phyloP scores from a whole-genome alignment of 768 basidiomycete species.

The Psilocybe tampanensis region DNA sequence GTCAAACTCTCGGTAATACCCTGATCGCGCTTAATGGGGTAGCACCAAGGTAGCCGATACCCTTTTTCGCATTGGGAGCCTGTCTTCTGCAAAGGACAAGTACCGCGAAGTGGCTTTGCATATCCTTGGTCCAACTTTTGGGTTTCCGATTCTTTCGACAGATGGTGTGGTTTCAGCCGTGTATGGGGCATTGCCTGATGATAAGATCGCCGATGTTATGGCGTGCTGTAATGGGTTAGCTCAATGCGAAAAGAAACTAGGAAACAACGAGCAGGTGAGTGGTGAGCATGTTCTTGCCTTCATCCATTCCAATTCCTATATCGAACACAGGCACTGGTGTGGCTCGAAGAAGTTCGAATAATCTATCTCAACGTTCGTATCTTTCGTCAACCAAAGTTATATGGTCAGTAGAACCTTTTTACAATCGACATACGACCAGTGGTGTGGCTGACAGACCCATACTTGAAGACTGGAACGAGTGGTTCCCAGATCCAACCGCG shows the following conservation, averaged over 20 bases:
- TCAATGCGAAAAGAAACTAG: constrained; percentile 17
- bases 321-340: constrained; percentile 8
- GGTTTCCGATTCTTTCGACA: neutral
- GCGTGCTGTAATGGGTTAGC: constrained; percentile 21
- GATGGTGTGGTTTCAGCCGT: constrained; percentile 1
- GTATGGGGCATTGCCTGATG: neutral
- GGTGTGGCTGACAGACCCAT: neutral
- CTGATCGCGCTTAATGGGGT: neutral
- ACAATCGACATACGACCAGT: neutral
- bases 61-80: constrained; percentile 5
- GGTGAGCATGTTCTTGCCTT: neutral
- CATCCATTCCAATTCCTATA: neutral
- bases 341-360: constrained; percentile 17
- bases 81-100: constrained; percentile 4
- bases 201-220: constrained; percentile 19
- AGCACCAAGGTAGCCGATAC: constrained; percentile 11
- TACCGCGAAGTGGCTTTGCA: neutral
- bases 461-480: constrained; percentile 3
- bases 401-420: neutral
- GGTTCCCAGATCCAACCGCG: constrained; percentile 24
- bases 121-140: neutral
- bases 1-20: neutral
- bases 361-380: constrained; percentile 13
- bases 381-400: neutral
- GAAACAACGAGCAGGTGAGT: constrained; percentile 5